phyloP scores from a whole-genome alignment of 1,284 basidiomycete species.

The Kwoniella shivajii region DNA sequence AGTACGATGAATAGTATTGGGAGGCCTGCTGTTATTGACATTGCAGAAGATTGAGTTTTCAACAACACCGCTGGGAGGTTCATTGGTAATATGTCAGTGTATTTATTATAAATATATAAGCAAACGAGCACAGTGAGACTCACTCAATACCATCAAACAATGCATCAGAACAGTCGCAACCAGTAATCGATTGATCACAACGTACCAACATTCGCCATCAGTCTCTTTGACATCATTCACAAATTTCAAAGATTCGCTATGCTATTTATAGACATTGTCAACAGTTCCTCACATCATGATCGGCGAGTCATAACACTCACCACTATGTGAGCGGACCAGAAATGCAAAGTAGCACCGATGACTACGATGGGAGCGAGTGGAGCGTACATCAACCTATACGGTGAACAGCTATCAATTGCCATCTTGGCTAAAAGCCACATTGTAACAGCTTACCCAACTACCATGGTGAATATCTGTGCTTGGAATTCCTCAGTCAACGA shows the following conservation, averaged over 20 bases:
- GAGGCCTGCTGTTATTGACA: constrained; percentile 14
- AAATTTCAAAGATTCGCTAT: constrained; percentile 33
- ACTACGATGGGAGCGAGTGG: constrained; percentile 41
- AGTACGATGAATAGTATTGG: constrained; percentile 16
- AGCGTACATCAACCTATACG: constrained; percentile 31
- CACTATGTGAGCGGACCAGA: constrained; percentile 40
- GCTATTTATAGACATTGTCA: constrained; percentile 17
- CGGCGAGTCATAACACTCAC: constrained; percentile 18
- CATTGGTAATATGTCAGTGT: background rate
- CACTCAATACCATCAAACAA: constrained; percentile 39
- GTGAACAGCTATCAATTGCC: background rate
- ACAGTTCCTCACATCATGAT: no score
- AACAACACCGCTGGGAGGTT: constrained; percentile 9
- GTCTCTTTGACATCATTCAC: constrained; percentile 42
- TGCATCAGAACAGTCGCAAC: constrained; percentile 38
- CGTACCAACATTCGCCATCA: constrained; percentile 39
- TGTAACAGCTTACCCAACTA: constrained; percentile 30
- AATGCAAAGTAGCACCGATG: constrained; percentile 38
- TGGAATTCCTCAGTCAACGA: background rate
- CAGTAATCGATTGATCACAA: constrained; percentile 37
- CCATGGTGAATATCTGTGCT: constrained; percentile 37
- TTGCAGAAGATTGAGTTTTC: constrained; percentile 19
- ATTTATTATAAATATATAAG: background rate
- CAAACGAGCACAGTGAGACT: constrained; percentile 13
- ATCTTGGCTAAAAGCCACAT: background rate